Evolutionary conservation across 345 rosid species (phyloP), one percentile per base, ranked within the genome.

Genomic region (Rhodamnia argentea): DNA sequence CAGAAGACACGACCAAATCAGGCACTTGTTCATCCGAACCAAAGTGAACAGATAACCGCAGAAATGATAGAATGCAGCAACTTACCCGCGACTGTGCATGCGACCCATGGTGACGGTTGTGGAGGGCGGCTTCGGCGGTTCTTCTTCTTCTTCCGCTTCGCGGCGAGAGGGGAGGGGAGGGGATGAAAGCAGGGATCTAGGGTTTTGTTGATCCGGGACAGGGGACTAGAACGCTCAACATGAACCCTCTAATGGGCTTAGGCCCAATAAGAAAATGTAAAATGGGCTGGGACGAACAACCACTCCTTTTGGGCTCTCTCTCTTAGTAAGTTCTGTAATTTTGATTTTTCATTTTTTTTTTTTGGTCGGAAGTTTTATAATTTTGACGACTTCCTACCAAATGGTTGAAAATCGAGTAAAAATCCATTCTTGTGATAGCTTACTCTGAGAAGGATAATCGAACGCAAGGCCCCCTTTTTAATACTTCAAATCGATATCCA

Each of bases 31-130:
- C 10, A 23, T 56, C 27, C 40, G 32, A 5, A 1, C 22, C 40
- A 7, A 59, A 12, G 20, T 51, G 23, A 16, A n/a, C 27, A 51
- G 53, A 83, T 16, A 42, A 40, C 40, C 27, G 74, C 16, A 76
- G 85, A 18, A 13, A 44, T 55, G 57, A n/a, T 23, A 4, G 52
- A 37, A 29, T 13, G 14, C 7, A 82, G 78, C 0, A 37, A 85
- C 82, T 5, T 6, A 87, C 89, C 87, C 87, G 82, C 87, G 85
- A 26, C 89, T 82, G 87, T 87, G 86, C 87, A 84, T 85, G 70
- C 89, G 85, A 82, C 86, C 87, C 87, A 87, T 85, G 83, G 56
- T 26, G 42, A n/a, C 23, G 0, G 5, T 70, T 70, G 27, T 42
- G 62, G 54, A 32, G 5, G n/a, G 54, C 86, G 27, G 64, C 86